Base-by-base conservation (phyloP, 306 rosid species). In the Begonia peltatifolia region DNA sequence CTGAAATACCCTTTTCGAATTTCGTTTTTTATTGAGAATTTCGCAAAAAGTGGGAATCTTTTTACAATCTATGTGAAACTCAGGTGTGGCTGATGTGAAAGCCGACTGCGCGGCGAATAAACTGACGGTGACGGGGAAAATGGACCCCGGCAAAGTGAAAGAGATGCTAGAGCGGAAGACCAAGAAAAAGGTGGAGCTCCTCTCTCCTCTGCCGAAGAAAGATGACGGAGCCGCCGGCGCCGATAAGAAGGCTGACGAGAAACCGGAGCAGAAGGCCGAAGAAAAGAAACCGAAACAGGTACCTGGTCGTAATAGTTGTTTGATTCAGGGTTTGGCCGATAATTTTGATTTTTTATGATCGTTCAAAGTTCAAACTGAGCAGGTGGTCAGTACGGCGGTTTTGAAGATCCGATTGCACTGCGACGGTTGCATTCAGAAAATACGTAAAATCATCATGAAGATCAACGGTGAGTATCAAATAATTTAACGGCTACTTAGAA, bases 331-430 rank as follows among this genome's bases (percentile, higher is more conserved):
- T 30, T 30, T 30, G 6, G 38, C 38, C 9, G 38, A 6, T 6
- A 3, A 30, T 25, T 25, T 25, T 30, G 38, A 30, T 30, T 5
- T 30, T 5, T 30, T 2, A 30, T 30, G 6, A 30, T 30, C 38
- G 38, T 30, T 7, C 9, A 30, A 30, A 5, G 38, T 30, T 7
- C 9, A 30, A 30, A 5, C 38, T 5, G 7, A 6, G 38, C 38
- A 30, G 38, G 38, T 30, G 38, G 38, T 30, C 87, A 71, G 63
- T 56, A 71, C 99, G 43, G 87, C 67, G 60, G 81, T 74, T 53
- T 52, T 83, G 69, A 90, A 80, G 82, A 81, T 81, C 50, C 77
- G 68, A 60, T 67, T 90, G 63, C 99, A 90, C 55, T 90, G 99
- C 38, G 99, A 90, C 0, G 95, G 88, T 10, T 90, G 99, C 71